phyloP scores from a whole-genome alignment of 2,329 filamentous ascomycete genomes.

The Pseudogymnoascus sp. region DNA sequence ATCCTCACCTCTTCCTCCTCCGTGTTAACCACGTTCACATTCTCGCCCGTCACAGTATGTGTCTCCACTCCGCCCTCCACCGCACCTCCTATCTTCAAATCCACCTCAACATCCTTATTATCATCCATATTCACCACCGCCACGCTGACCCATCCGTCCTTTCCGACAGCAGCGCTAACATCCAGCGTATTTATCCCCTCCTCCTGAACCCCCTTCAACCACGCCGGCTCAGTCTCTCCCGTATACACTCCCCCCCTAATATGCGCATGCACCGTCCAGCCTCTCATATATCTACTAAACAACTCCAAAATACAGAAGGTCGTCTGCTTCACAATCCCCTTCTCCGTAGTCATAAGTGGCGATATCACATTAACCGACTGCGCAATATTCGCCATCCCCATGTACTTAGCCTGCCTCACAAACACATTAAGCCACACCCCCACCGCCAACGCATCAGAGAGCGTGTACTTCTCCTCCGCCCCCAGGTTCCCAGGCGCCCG shows the following conservation, averaged over 20 bases:
- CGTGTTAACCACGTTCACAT: slow-evolving; percentile 55
- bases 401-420: slow-evolving; percentile 52
- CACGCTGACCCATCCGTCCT: slow-evolving; percentile 55
- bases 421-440: slow-evolving; percentile 59
- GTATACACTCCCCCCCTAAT: slow-evolving; percentile 57
- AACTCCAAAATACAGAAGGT: slow-evolving; percentile 58
- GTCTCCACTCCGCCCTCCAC: slow-evolving; percentile 49
- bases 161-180: slow-evolving; percentile 54
- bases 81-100: slow-evolving; percentile 44
- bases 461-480: slow-evolving; percentile 56
- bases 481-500: slow-evolving; percentile 56
- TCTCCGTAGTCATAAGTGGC: slow-evolving; percentile 55
- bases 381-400: slow-evolving; percentile 63
- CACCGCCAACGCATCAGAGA: slow-evolving; percentile 58
- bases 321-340: slow-evolving; percentile 55
- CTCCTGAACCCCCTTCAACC: slow-evolving; percentile 59
- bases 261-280: slow-evolving; percentile 60
- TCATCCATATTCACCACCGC: slow-evolving; percentile 69
- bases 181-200: slow-evolving; percentile 62
- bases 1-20: slow-evolving; percentile 56
- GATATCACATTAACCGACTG: slow-evolving; percentile 64
- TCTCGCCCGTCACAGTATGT: slow-evolving; percentile 54
- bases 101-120: slow-evolving; percentile 50
- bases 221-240: slow-evolving; percentile 59
- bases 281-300: slow-evolving; percentile 65